Evolutionary conservation across 169 alveolate species (phyloP), one percentile per base, ranked within the genome.

Genomic region (Cryptosporidium felis): DNA sequence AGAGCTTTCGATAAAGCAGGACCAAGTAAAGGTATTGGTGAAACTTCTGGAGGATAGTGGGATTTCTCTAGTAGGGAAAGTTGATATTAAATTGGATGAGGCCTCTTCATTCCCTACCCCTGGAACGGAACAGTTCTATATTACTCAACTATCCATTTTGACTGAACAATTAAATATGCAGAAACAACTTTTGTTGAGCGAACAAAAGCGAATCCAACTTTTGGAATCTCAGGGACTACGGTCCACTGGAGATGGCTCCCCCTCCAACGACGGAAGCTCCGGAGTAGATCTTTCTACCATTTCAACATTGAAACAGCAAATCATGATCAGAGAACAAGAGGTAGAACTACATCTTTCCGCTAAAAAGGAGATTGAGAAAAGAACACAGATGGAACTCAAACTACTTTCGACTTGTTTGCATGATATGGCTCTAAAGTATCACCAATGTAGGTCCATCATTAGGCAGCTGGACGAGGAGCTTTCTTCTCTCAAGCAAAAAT

Each of bases 401-500:
- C 16, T 74, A n/a, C 38, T 74, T 38, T 74, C 85, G n/a, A 74
- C 85, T 14, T 74, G 85, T 49, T 58, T 74, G 45, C 85, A 74
- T 74, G 85, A 74, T 16, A 74, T 74, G 85, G 85, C 85, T n/a
- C 60, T 74, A 1, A 74, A 40, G 42, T 74, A 74, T 56, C 85
- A 74, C 21, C 85, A 74, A 53, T 74, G 85, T 56, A 74, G 56
- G 41, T 74, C 85, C 12, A 74, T 74, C 26, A 56, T 74, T 32
- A 74, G 41, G 46, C 85, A 74, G 28, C 61, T 74, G n/a, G 85
- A 74, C 40, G 85, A 74, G 12, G 85, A 74, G 44, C 59, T 74
- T 36, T 51, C 74, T n/a, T 60, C 85, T 34, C 56, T 74, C 36
- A 74, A 74, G 30, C 65, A 56, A 10, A 74, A 74, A 74, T 74